Evolutionary conservation across 2,329 filamentous ascomycete genomes (phyloP), one percentile per base, ranked within the genome.

Genomic region (Colletotrichum sp.): DNA sequence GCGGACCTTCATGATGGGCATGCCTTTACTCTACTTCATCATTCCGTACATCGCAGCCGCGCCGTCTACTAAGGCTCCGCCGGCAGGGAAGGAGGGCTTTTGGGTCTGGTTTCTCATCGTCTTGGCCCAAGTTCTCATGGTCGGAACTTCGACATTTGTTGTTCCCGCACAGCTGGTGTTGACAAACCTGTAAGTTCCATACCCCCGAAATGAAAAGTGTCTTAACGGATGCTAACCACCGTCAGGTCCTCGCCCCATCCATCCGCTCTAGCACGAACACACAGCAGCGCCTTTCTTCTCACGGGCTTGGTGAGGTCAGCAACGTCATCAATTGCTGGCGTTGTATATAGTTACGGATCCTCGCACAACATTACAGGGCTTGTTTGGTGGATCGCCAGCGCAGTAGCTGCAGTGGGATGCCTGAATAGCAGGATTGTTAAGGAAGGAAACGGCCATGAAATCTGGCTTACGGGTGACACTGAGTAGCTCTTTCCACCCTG

Each of bases 381-480:
- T 2, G 71, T 73, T 7, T 73, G 71, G 71, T 73, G 71, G 71
- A 69, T 63, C 15, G 71, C 71, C 7, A 73, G 71, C 15, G 71
- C 26, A 7, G 64, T 73, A 16, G 65, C 71, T n/a, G 57, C 59
- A 16, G 6, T 73, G 5, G 71, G 71, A 5, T 69, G 65, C 59
- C 30, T 73, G 16, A 73, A 73, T 9, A 73, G 71, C 24, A 36
- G 57, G 5, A 69, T 73, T n/a, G 71, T 69, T 5, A 64, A 69
- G 6, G 71, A 73, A 55, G 71, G 71, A n/a, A 73, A 64, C 13
- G 71, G 71, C 12, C 71, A 73, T 26, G 71, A 73, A 24, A 69
- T 73, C 7, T 73, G 71, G 71, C 55, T 73, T 15, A 69, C 57
- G 1, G 71, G 71, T 6, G 71, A 73, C 2, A 57, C 57, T n/a